Percentiles rank a stretch among this genome's conserved stretches.
These are phyloP conservation scores for Tetradesmus lagerheimii DNA, from an alignment of 139 green algal species.

Conservation along the genomic window DNA sequence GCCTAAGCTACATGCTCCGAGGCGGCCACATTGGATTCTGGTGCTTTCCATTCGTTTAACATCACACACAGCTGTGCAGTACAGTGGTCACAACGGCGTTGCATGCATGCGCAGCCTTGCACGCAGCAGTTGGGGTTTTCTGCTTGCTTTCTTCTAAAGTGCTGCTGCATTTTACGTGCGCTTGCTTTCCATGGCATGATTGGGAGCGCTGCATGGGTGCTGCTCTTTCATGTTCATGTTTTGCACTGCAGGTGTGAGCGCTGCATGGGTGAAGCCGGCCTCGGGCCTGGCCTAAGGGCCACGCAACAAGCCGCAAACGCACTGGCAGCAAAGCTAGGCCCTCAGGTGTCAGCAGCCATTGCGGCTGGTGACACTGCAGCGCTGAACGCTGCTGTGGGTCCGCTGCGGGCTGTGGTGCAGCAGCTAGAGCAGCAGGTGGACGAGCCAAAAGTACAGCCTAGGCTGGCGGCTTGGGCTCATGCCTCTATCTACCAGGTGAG, in stretches of 20 bases:
- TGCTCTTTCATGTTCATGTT: neutral
- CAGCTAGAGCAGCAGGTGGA: conserved; percentile 11
- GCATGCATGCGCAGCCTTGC: too few species aligned
- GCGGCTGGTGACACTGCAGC: neutral
- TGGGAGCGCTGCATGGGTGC: too few species aligned
- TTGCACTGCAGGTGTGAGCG: conserved; percentile 25
- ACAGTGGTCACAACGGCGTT: too few species aligned
- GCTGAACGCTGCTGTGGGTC: neutral
- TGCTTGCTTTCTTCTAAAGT: too few species aligned
- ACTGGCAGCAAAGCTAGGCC: neutral
- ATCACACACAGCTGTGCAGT: too few species aligned
- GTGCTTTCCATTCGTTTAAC: too few species aligned
- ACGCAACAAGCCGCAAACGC: conserved; percentile 4
- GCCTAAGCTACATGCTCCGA: too few species aligned
- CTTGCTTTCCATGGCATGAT: too few species aligned
- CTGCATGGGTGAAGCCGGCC: neutral
- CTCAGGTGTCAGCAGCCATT: neutral
- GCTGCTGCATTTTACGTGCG: too few species aligned
- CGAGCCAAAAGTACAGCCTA: neutral
- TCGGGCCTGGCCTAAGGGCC: neutral
- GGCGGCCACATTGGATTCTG: too few species aligned
- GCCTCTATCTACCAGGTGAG: conserved; percentile 31
- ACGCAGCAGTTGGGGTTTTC: too few species aligned
- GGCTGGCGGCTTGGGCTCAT: conserved; percentile 20
- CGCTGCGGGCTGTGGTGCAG: neutral